Evolutionary conservation across 805 yeast species (phyloP), one percentile per base, ranked within the genome.

Genomic region (Candida sanyiensis): DNA sequence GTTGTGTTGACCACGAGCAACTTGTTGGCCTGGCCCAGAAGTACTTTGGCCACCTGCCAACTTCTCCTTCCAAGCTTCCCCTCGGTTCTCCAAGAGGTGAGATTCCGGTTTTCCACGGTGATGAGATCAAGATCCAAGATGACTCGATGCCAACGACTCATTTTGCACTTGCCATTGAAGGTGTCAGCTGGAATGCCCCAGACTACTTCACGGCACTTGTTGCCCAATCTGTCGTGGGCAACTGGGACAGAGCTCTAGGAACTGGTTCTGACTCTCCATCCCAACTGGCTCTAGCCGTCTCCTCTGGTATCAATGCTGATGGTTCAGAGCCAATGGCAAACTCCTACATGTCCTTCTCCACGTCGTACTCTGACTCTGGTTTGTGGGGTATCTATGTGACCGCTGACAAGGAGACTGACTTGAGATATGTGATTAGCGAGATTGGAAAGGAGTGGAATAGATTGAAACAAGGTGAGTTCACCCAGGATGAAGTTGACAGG

Each of bases 361-460:
- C 99, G 2, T 85, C 96, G 1, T 93, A 93, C 63, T 89, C 96
- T 9, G 99, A 93, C 64, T 84, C 96, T 10, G 99, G 99, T 7
- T 67, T 93, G 38, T 90, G 97, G 97, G 99, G 99, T 25, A 82
- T 90, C 52, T 93, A 93, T 59, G 71, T 93, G 44, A 77, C 94
- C 17, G 96, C 90, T 51, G 66, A 69, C 10, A 80, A 79, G 55
- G 73, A 72, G 46, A 72, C 78, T 22, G 69, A 83, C 47, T 68
- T 85, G 50, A 77, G 75, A 48, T 69, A 75, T 27, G 75, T 89
- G 36, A 73, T 86, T 25, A 78, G 82, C 52, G 87, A 85, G 44
- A 76, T 90, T 17, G 62, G 84, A 48, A 73, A 74, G 50, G 97
- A 93, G 66, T 93, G 97, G 97, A 75, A 75, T 44, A 74, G 97